Base-by-base conservation (phyloP, 176 grass and related monocot genomes). In the Triticum turgidum region DNA sequence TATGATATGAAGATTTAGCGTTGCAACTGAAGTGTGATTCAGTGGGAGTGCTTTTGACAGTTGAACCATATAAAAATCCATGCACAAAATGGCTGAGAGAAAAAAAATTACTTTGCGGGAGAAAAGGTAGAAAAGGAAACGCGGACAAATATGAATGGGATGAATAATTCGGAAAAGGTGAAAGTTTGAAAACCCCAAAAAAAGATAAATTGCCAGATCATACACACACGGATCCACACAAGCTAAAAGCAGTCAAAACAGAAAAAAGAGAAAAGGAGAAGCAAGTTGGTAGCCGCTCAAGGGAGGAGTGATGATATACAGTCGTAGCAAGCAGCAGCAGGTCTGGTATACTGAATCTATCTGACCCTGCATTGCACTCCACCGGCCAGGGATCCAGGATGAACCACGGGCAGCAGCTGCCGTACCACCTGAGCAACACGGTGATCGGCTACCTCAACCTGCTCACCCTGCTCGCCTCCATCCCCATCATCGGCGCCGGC, bases 391-490 rank as follows among this genome's bases (percentile, higher is more conserved):
- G 0, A 62, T 77, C 3, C 59, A 69, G 78, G 76, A 78, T 73
- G 64, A 38, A 61, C 2, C 54, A 24, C 0, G 35, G 91, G 37
- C 90, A 64, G 13, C 49, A 39, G 20, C 18, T 30, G 20, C 7
- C 82, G 33, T 51, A 78, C 42, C 41, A 88, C 47, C 92, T 95
- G 61, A 97, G 95, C 90, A 97, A 93, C 92, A 91, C 87, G 29
- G 52, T 89, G 37, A 72, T 95, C 35, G 95, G 95, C 2, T 93
- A 93, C 89, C 80, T 95, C 13, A 97, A 97, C 83, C 92, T 97
- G 44, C 4, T 95, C 38, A 95, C 92, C 18, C 89, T 97, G 3
- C 78, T 95, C 0, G 89, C 89, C 9, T 97, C 95, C 24, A 90
- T 97, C 84, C 95, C 95, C 21, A 14, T 95, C 62, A 95, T 97